These are phyloP conservation scores for Noccaea bulbosa DNA, from an alignment of 345 rosid species.

Conservation along the genomic window DNA sequence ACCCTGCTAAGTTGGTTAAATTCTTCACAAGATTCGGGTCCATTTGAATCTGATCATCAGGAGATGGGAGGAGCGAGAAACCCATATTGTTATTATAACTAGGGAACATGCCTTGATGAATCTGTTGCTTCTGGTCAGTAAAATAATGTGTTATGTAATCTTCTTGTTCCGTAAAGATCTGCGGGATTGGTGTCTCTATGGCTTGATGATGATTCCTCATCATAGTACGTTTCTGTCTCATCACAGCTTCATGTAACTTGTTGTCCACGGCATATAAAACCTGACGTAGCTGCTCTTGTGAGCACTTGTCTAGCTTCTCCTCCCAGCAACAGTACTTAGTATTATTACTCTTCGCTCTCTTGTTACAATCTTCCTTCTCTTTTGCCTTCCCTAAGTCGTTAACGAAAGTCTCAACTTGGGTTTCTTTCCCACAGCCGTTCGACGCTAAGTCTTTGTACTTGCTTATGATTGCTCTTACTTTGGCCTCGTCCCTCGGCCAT, in stretches of 20 bases:
- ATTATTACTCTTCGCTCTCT: constrained; percentile 14
- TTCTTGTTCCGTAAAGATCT: constrained; percentile 23
- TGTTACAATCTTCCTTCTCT: not conserved
- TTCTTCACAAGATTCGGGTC: constrained; percentile 22
- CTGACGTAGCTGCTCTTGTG: constrained; percentile 40
- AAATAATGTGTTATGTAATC: constrained; percentile 28
- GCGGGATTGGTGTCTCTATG: constrained; percentile 22
- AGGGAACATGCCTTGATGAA: constrained; percentile 1
- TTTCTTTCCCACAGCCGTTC: constrained; percentile 31
- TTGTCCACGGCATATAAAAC: constrained; percentile 25
- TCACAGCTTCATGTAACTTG: constrained; percentile 37
- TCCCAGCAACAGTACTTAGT: constrained; percentile 36
- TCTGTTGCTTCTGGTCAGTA: constrained; percentile 26
- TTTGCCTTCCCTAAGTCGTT: constrained; percentile 23
- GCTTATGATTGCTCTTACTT: constrained; percentile 38
- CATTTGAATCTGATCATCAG: constrained; percentile 36
- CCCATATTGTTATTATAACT: constrained; percentile 10
- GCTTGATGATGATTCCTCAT: constrained; percentile 33
- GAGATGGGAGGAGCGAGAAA: constrained; percentile 16
- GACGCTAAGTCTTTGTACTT: constrained; percentile 29
- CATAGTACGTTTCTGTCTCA: constrained; percentile 23
- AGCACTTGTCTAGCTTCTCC: constrained; percentile 38
- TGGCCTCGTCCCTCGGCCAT: constrained; percentile 41
- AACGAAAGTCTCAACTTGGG: constrained; percentile 31
- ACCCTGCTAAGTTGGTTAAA: constrained; percentile 1